Evolutionary conservation across 768 basidiomycete species (phyloP), one percentile per base, ranked within the genome.

Genomic region (Crepidotus variabilis): DNA sequence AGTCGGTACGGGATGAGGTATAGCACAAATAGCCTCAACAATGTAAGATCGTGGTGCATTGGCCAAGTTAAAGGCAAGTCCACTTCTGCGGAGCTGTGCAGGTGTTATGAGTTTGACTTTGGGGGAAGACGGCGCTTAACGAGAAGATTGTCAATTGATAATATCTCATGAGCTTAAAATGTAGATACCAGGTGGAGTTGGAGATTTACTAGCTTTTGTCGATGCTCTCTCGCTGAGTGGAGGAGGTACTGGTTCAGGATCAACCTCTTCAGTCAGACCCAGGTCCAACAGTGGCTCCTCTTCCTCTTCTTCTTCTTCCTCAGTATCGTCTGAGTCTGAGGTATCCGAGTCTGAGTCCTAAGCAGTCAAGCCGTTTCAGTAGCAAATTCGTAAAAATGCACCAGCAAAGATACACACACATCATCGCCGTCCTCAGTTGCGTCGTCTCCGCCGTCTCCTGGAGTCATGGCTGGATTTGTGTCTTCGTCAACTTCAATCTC

Each of bases 11-110:
- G 93, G 93, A 60, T 95, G 90, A 1, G 95, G 92, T 55, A 98
- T 83, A 18, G 93, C 93, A 59, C 90, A 92, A 58, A 96, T 84
- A 16, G 94, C 94, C 72, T 96, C 94, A 5, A 97, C 87, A 6
- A 88, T 87, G 67, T 87, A 92, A 0, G 90, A 80, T 28, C 84
- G 79, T n/a, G 83, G 84, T 14, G 56, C n/a, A 22, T 46, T 21
- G 13, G 57, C 57, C 32, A 63, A 55, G 80, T 86, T 2, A 84
- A 88, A 50, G 78, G 75, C 14, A 78, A 82, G 51, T 72, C 75
- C 52, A 60, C 71, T 59, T 64, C 71, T 53, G 60, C 73, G 56
- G 18, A 62, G 62, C 45, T 71, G 69, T 16, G 73, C 72, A 18
- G 75, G 61, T 61, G 74, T 67, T 51, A 66, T 59, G 52, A 71